These are phyloP conservation scores for Paramarasmius palmivorus DNA, from an alignment of 1,284 basidiomycete genomes.

Conservation along the genomic window DNA sequence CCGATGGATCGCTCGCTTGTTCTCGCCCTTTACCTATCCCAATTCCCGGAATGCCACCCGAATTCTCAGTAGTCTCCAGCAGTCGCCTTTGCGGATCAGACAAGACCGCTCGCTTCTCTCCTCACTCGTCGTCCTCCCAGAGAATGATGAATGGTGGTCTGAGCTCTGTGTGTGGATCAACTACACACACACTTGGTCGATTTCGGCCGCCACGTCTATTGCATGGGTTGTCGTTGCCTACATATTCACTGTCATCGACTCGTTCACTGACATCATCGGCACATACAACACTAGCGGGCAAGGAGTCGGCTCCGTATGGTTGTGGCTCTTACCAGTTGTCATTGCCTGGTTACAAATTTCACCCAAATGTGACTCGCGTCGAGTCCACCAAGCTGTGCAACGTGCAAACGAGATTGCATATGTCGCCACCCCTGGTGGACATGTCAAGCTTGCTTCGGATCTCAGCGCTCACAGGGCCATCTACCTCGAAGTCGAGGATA, in stretches of 20 bases:
- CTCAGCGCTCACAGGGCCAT: slow-evolving; percentile 16
- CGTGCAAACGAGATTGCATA: slow-evolving; percentile 31
- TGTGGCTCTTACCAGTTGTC: slow-evolving; percentile 45
- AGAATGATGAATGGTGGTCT: slow-evolving; percentile 32
- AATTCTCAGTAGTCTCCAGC: slow-evolving; percentile 27
- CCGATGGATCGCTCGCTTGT: slow-evolving; percentile 25
- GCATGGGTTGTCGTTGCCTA: slow-evolving; percentile 44
- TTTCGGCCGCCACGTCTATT: slow-evolving; percentile 38
- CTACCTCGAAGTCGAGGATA: slow-evolving; percentile 12
- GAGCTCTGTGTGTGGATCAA: slow-evolving; percentile 23
- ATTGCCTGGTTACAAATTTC: slow-evolving; percentile 39
- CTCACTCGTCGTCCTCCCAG: slow-evolving; percentile 29
- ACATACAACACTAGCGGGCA: slow-evolving; percentile 33
- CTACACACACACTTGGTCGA: slow-evolving; percentile 29
- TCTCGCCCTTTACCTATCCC: slow-evolving; percentile 21
- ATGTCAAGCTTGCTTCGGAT: slow-evolving; percentile 11
- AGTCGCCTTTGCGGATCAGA: slow-evolving; percentile 29
- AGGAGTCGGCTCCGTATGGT: slow-evolving; percentile 36
- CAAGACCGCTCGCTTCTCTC: slow-evolving; percentile 24
- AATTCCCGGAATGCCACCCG: slow-evolving; percentile 18
- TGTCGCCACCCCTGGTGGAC: slow-evolving; percentile 20
- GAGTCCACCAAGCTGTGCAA: slow-evolving; percentile 29
- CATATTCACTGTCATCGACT: slow-evolving; percentile 38
- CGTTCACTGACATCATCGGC: slow-evolving; percentile 25
- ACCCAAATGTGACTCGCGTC: slow-evolving; percentile 38